Base-by-base conservation (phyloP, 2,329 filamentous ascomycete genomes). In the Clarireedia paspali region DNA sequence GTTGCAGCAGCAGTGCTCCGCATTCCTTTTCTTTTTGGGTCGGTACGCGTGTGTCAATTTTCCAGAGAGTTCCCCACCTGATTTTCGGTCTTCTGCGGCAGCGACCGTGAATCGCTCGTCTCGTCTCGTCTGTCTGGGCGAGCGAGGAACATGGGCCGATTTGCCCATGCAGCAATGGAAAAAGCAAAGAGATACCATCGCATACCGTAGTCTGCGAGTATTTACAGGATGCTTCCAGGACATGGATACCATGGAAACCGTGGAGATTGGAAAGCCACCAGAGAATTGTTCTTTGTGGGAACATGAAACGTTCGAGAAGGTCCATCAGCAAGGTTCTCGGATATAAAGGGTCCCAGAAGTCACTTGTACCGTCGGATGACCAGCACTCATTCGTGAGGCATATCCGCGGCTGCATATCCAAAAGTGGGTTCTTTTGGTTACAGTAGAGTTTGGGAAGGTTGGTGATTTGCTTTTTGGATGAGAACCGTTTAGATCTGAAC, bases 281-380 rank as follows among this genome's bases (percentile, higher is more conserved):
- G 26, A 17, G 40, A 47, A 47, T 47, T 47, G 44, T 47, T 47
- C 44, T 47, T 12, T 47, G 30, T 34, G 30, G 44, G 44, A 24
- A 23, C 27, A 23, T 64, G 64, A 67, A 67, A 67, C 65, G 50
- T 67, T 67, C 65, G 59, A 57, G 65, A 67, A 67, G 65, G 51
- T 53, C 64, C 61, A 57, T 63, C 59, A 59, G 56, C 63, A 62
- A 56, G 62, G 60, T 59, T 57, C 49, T 36, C 57, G 62, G 57
- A 56, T 57, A 47, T 47, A 47, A 47, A 44, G 17, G 40, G 30
- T 34, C 40, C 40, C 17, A 44, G 40, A 44, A 5, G 40, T 34
- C 10, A 12, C 30, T 34, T 34, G 30, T 44, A 44, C 12, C 23
- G 12, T 44, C 40, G 40, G 40, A 44, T 17, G 40, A 44, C 40